Percentiles rank a stretch among this genome's conserved stretches.
phyloP scores from a whole-genome alignment of 2,329 filamentous ascomycete species.

The Aspergillus ibericus region DNA sequence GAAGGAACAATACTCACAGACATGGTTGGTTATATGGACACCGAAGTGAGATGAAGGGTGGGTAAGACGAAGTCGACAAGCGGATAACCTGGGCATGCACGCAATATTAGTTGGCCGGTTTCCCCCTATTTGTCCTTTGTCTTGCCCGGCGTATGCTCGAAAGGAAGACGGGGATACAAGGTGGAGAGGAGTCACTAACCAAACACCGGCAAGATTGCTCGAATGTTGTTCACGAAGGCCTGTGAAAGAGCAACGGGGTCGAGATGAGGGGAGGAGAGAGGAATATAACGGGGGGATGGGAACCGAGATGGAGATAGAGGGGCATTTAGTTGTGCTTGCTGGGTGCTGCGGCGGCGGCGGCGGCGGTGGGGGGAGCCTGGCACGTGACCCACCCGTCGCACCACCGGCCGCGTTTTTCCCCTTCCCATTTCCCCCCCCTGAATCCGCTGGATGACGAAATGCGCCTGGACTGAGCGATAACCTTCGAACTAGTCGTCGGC shows the following conservation, averaged over 20 bases:
- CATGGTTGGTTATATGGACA: conserved; percentile 32
- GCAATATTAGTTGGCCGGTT: conserved; percentile 30
- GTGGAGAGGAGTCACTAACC: conserved; percentile 10
- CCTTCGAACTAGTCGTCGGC: no score
- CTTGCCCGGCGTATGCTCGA: neutral
- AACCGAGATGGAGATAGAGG: conserved; percentile 34
- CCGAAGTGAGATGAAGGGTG: conserved; percentile 13
- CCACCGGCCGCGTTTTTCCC: conserved; percentile 18
- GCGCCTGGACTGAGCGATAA: neutral
- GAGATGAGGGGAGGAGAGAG: conserved; percentile 16
- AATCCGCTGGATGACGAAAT: conserved; percentile 9
- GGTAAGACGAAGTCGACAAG: conserved; percentile 17
- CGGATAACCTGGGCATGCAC: conserved; percentile 29
- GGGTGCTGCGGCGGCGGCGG: conserved; percentile 20
- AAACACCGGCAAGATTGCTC: conserved; percentile 20
- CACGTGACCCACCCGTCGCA: conserved; percentile 24
- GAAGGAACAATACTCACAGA: conserved; percentile 29
- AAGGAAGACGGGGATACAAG: neutral
- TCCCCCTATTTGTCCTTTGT: conserved; percentile 14
- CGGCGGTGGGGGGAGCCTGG: conserved; percentile 25
- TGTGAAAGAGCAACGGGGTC: conserved; percentile 5
- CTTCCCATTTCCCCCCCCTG: conserved; percentile 10
- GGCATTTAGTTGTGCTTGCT: conserved; percentile 34
- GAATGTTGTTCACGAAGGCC: conserved; percentile 3
- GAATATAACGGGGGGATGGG: conserved; percentile 12